A percentile compares a stretch with the other conserved stretches of the same genome.
Evolutionary conservation across 2,329 filamentous ascomycete species (phyloP).

Genomic region (Pseudogymnoascus verrucosus): DNA sequence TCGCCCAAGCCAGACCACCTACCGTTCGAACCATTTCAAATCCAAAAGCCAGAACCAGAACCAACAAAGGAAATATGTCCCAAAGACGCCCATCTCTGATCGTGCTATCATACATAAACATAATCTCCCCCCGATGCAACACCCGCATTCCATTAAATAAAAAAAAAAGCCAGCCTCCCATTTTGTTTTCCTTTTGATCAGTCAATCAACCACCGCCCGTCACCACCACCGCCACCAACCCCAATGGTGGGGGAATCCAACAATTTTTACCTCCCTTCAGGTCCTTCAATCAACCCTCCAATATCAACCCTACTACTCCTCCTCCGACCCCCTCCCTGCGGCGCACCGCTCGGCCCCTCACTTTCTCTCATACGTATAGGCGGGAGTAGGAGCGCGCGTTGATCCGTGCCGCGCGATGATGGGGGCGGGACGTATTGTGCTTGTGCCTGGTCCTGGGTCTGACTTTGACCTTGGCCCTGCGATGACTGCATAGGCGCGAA

Average conservation of each 20-base stretch:
- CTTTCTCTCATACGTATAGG: not conserved
- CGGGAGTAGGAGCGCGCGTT: not conserved
- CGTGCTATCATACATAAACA: conserved; percentile 6
- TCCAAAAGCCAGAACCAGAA: not conserved
- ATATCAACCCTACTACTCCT: conserved; percentile 5
- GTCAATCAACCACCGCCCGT: not conserved
- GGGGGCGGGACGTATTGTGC: not conserved
- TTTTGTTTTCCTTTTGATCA: not conserved
- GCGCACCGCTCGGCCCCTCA: not conserved
- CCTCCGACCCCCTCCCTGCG: not conserved
- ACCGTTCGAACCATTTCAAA: not conserved
- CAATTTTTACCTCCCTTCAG: not conserved
- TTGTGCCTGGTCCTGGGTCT: not conserved
- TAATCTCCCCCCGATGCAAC: not conserved
- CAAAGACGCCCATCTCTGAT: not conserved
- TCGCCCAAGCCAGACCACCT: not conserved
- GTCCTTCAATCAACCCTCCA: not conserved
- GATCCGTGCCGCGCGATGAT: not conserved
- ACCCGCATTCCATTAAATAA: not conserved
- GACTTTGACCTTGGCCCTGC: not conserved
- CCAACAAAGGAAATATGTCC: conserved; percentile 5
- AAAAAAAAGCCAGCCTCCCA: not conserved
- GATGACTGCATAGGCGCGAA: not conserved
- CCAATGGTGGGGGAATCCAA: not conserved
- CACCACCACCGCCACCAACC: not conserved